Evolutionary conservation across 106 monocot genomes (phyloP).

Genomic region (Xerophyta viscosa): DNA sequence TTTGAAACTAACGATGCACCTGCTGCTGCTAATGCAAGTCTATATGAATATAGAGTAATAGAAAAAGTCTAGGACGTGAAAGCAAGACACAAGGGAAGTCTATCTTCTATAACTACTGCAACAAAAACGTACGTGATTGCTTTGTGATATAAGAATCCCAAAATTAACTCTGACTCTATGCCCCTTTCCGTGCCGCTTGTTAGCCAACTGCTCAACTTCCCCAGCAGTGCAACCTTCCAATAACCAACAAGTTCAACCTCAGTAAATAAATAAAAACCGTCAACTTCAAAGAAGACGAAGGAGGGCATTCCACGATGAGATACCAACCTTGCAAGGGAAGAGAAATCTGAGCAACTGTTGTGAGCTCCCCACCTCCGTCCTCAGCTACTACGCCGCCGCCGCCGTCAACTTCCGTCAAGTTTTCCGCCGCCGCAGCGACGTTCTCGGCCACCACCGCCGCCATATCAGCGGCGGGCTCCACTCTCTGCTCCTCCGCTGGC

Average conservation of each 20-base stretch:
- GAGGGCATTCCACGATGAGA: neutral
- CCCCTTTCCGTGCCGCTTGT: constrained; percentile 16
- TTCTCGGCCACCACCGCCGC: neutral
- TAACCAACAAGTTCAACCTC: neutral
- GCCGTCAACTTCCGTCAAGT: neutral
- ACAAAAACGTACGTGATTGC: neutral
- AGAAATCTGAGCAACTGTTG: neutral
- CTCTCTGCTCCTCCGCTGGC: neutral
- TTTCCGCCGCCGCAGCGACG: neutral
- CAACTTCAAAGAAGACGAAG: neutral
- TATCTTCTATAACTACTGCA: no score
- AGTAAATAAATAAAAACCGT: neutral
- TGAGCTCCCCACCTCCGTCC: neutral
- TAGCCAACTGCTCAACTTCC: constrained; percentile 6
- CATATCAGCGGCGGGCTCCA: neutral
- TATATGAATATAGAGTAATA: no score
- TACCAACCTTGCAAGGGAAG: neutral
- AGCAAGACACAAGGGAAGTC: no score
- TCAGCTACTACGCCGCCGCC: neutral
- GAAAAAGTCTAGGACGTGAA: no score
- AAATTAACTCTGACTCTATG: constrained; percentile 38
- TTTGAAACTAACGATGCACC: no score
- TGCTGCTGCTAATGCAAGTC: no score
- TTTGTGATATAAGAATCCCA: constrained; percentile 37
- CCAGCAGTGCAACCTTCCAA: constrained; percentile 11